Evolutionary conservation across 257 asterid species (phyloP), one percentile per base, ranked within the genome.

Genomic region (Plantago major): DNA sequence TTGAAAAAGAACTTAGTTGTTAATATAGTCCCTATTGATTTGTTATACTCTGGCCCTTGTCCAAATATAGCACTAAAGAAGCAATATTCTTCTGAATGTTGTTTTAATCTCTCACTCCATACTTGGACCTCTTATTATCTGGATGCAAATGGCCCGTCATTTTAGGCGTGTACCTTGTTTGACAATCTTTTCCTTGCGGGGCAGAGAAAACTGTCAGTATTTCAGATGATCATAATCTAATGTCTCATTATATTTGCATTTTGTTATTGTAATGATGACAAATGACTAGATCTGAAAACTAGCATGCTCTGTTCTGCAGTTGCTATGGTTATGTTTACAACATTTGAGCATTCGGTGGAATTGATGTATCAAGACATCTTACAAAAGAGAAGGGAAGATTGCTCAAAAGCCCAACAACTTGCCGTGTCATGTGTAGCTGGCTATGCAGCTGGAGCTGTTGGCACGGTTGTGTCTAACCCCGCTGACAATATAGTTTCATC

Each of bases 301-400:
- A 33, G 46, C 45, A 17, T 13, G 66, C 49, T 69, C 17, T 30
- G 62, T 53, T 68, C 8, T 58, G 82, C 87, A 82, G 94, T 82
- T 68, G 79, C 95, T 55, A 81, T 83, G 88, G 46, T 86, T 33
- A 86, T 86, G 91, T 86, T 86, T 67, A 71, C 86, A n/a, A 83
- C 95, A 26, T 86, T 86, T 66, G 95, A 86, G 71, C 83, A 83
- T 67, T 77, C 89, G 3, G 87, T 83, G 71, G 95, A 86, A 63
- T 56, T 76, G 56, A 81, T 82, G 63, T 82, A 84, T 70, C 44
- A 42, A 49, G 73, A 74, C 4, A 38, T 86, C 18, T 26, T 86
- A 59, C 75, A 60, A 69, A 83, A 64, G 71, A 78, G 67, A 63
- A 79, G 75, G 68, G 89, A 81, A 76, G 89, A 86, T 16, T 86